Evolutionary conservation across 1,284 basidiomycete species (phyloP), one percentile per base, ranked within the genome.

Genomic region (Rhodofomes roseus): DNA sequence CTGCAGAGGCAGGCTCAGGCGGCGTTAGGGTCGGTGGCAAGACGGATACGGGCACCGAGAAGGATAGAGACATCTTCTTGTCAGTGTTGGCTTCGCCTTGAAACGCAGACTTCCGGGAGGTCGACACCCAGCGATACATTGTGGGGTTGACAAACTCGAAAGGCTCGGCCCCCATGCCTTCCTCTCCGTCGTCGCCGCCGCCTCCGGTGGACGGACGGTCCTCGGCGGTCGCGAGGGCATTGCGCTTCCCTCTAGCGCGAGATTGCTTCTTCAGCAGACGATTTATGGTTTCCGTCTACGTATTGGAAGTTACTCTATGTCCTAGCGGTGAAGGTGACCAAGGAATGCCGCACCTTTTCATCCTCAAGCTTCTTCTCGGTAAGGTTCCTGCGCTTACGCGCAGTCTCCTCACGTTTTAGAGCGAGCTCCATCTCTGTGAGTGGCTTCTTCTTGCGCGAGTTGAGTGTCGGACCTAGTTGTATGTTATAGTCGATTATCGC

Each of bases 291-390:
- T 94, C 91, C 43, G 81, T 85, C 88, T 92, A 65, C 25, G 27
- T 41, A 40, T 60, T 22, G 46, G 20, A 50, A 18, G 62, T 57
- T 52, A 37, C n/a, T 27, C 18, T 20, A 12, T 2, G 16, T 48
- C 25, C 44, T 40, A 9, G 39, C 11, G 9, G 31, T 11, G 14
- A 29, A 6, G 22, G 31, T 4, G 5, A 50, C 11, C 20, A 4
- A 55, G n/a, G 18, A n/a, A 51, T 56, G 12, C 70, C 75, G 43
- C 60, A 88, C 93, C 83, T 96, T 96, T 72, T 96, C 94, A 67
- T 96, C 94, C 70, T 96, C 92, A 22, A 95, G 79, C 72, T 92
- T 93, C 79, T 95, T 95, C 73, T 95, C 94, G 20, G 85, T 88
- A 61, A 95, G 79, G 65, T 95, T 91, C 68, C 87, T 91, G 50